Evolutionary conservation across 441 rosid genomes (phyloP), one percentile per base, ranked within the genome.

Genomic region (Lepidium campestre): DNA sequence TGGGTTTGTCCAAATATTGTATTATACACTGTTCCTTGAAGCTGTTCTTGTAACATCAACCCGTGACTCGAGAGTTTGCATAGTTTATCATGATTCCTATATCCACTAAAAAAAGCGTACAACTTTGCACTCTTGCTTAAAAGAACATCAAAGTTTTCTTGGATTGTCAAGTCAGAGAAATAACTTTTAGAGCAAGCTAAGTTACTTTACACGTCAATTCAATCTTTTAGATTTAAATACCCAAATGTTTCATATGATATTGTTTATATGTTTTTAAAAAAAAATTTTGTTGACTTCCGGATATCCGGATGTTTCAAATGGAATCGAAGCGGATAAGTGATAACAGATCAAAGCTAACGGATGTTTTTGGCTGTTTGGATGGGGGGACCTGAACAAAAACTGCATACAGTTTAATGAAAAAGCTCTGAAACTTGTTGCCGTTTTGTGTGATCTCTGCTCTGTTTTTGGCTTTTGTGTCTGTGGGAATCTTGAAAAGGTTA

Each of bases 111-210:
- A 27, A 71, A 50, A 58, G 71, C 35, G 67, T 58, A 57, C 53
- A 50, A 45, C 62, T 34, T 58, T 41, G 76, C 71, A 65, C 66
- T 72, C 76, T 72, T 72, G 50, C 67, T 72, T 72, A 62, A 17
- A 59, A 52, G 12, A 72, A 40, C 65, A 65, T 72, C 75, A 72
- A 72, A 64, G 66, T 57, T 23, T 10, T 42, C 49, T 58, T 58
- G 67, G 67, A 42, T 41, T 72, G 76, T 65, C 72, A 72, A 72
- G 67, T 58, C 71, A 58, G 54, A 70, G 60, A 58, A 44, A 59
- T 23, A 58, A 58, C 67, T 65, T 71, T 72, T 47, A 64, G 75
- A 71, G 58, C 65, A 71, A 71, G 60, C 70, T 65, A 65, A 65
- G 60, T 65, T 15, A 17, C 66, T 65, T 72, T 65, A 58, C 50